Evolutionary conservation across 441 rosid species (phyloP), one percentile per base, ranked within the genome.

Genomic region (Dalechampia spathulata): DNA sequence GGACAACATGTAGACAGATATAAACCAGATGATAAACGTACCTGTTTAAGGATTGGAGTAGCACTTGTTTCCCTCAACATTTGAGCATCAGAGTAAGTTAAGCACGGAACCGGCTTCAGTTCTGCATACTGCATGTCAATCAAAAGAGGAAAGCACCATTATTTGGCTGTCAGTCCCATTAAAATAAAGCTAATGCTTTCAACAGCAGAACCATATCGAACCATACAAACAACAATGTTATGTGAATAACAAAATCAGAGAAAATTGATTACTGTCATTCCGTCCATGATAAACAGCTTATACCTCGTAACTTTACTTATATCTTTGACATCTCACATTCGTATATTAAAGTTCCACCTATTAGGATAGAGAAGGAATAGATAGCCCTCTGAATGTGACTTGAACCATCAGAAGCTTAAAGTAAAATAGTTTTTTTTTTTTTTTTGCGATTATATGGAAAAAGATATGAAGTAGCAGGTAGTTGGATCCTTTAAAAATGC

Each of bases 41-140:
- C 99, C 97, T 89, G 99, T 51, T 82, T 89, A 70, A 92, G 86
- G 66, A 85, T 85, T 40, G 96, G 86, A 68, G 96, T 92, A 58
- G 97, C 83, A 38, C 74, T 73, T 54, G 70, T 74, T 62, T 85
- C 95, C 65, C 95, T 87, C 47, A 87, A 70, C 50, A 43, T 66
- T 57, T 76, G 78, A 15, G 99, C 99, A 68, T 87, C 86, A n/a
- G 86, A 62, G 72, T 78, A 85, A 41, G 95, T 89, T 77, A 89
- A 66, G 70, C 99, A 89, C 32, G 92, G 85, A 55, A 89, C 99
- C 17, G 99, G 99, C 72, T 83, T 89, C 68, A 92, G 84, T 72
- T 92, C 96, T 37, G 96, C 99, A 64, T 89, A 92, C 99, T 92
- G 75, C 72, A 76, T 54, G 38, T 28, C 34, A 65, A 52, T 49